A percentile compares a stretch with the other conserved stretches of the same genome.
Evolutionary conservation across 2,329 filamentous ascomycete genomes (phyloP).

Genomic region (Ophiostoma fasciatum): DNA sequence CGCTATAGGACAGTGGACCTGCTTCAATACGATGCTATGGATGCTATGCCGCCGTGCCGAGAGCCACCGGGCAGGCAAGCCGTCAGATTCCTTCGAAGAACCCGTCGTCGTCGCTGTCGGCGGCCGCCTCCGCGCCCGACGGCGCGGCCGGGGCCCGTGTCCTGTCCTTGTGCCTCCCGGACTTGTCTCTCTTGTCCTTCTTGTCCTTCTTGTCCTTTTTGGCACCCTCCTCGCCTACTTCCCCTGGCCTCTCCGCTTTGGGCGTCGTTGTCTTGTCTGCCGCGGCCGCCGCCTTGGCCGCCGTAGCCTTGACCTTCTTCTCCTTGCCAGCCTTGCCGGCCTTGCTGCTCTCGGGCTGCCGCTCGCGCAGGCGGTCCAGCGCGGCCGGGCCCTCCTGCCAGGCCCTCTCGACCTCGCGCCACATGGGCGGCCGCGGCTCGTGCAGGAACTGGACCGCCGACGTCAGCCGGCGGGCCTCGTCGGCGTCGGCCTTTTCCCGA

Average conservation of each 20-base stretch:
- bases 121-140: neutral
- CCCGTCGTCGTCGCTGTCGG: constrained; percentile 25
- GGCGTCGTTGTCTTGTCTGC: too few species aligned
- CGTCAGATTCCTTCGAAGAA: constrained; percentile 36
- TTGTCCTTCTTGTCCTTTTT: constrained; percentile 2
- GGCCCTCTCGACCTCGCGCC: constrained; percentile 50
- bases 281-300: neutral
- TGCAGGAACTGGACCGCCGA: constrained; percentile 28
- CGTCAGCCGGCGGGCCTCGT: too few species aligned
- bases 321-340: neutral
- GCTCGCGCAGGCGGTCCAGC: constrained; percentile 41
- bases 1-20: too few species aligned
- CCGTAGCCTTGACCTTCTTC: neutral
- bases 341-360: constrained; percentile 17
- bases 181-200: neutral
- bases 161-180: constrained; percentile 4
- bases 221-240: too few species aligned
- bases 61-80: neutral
- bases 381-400: constrained; percentile 39
- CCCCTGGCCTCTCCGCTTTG: too few species aligned
- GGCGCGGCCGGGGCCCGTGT: neutral
- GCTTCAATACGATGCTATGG: too few species aligned
- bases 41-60: neutral
- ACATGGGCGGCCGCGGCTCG: constrained; percentile 44
- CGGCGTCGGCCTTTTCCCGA: too few species aligned